These are phyloP conservation scores for Ogataea saltuana DNA, from an alignment of 805 yeast genomes.

Conservation along the genomic window DNA sequence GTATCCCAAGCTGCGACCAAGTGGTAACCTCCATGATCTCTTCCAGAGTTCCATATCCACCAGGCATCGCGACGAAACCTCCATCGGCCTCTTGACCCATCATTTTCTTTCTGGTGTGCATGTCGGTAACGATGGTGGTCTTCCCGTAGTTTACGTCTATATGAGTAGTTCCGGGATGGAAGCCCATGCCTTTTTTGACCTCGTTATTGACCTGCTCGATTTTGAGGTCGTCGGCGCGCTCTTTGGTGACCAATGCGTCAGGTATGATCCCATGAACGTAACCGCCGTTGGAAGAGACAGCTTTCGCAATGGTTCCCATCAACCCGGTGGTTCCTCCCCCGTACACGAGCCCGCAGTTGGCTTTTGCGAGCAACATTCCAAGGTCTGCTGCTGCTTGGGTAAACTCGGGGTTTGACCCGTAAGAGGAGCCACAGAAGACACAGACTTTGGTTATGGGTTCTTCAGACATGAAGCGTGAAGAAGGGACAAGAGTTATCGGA, in stretches of 20 bases:
- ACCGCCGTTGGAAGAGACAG: slow-evolving; percentile 58
- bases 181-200: slow-evolving; percentile 51
- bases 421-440: slow-evolving; percentile 85
- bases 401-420: slow-evolving; percentile 56
- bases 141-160: slow-evolving; percentile 63
- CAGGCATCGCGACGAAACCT: slow-evolving; percentile 80
- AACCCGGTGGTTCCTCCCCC: slow-evolving; percentile 90
- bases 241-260: slow-evolving; percentile 74
- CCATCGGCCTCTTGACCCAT: slow-evolving; percentile 88
- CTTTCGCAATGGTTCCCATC: slow-evolving; percentile 75
- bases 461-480: background rate
- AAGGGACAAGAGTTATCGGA: background rate
- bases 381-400: slow-evolving; percentile 56
- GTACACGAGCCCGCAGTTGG: slow-evolving; percentile 75
- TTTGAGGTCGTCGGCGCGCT: slow-evolving; percentile 44
- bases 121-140: slow-evolving; percentile 80
- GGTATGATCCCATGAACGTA: slow-evolving; percentile 86
- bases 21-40: slow-evolving; percentile 87
- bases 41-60: slow-evolving; percentile 88
- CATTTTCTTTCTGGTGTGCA: slow-evolving; percentile 84
- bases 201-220: slow-evolving; percentile 46
- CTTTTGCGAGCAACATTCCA: slow-evolving; percentile 57
- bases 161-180: slow-evolving; percentile 62
- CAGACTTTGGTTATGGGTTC: slow-evolving; percentile 55
- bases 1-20: slow-evolving; percentile 88